Percentiles rank a stretch among this genome's conserved stretches.
phyloP scores from a whole-genome alignment of 2,329 filamentous ascomycete genomes.

The Aspergillus tubingensis region DNA sequence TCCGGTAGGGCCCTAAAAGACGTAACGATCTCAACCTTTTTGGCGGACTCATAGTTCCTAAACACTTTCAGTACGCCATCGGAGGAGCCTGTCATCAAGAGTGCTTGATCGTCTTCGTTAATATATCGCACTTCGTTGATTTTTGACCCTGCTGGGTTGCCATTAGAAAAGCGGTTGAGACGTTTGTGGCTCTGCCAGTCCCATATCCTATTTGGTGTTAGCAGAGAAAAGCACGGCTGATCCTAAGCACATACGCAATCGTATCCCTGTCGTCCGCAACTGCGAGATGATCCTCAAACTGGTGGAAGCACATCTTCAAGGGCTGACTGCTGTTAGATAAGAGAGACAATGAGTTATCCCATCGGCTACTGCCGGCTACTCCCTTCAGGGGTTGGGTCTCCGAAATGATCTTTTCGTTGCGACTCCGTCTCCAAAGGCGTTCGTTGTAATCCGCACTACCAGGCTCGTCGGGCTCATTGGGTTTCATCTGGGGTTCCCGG shows the following conservation, averaged over 20 bases:
- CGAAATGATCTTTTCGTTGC: constrained; percentile 88
- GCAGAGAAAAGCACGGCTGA: neutral
- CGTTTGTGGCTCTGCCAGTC: constrained; percentile 81
- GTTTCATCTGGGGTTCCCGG: constrained; percentile 96
- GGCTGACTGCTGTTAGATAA: constrained; percentile 90
- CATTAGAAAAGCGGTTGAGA: constrained; percentile 86
- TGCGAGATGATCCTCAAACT: constrained; percentile 94
- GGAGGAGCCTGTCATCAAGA: constrained; percentile 91
- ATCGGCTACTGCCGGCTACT: constrained; percentile 78
- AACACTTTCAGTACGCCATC: constrained; percentile 94
- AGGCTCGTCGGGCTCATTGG: constrained; percentile 91
- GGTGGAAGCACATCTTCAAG: constrained; percentile 91
- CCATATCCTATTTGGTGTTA: constrained; percentile 64
- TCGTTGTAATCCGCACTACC: constrained; percentile 96
- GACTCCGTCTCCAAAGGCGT: constrained; percentile 84
- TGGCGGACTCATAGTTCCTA: constrained; percentile 80
- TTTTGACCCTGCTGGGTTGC: constrained; percentile 84
- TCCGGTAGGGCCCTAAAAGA: constrained; percentile 91
- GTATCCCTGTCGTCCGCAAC: constrained; percentile 92
- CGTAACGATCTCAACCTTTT: constrained; percentile 79
- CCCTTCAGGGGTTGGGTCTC: constrained; percentile 94
- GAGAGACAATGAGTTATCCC: constrained; percentile 80
- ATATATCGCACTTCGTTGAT: constrained; percentile 97
- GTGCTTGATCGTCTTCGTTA: constrained; percentile 95
- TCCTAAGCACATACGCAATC: constrained; percentile 57